Evolutionary conservation across 345 rosid species (phyloP).

Genomic region (Hypericum perforatum): DNA sequence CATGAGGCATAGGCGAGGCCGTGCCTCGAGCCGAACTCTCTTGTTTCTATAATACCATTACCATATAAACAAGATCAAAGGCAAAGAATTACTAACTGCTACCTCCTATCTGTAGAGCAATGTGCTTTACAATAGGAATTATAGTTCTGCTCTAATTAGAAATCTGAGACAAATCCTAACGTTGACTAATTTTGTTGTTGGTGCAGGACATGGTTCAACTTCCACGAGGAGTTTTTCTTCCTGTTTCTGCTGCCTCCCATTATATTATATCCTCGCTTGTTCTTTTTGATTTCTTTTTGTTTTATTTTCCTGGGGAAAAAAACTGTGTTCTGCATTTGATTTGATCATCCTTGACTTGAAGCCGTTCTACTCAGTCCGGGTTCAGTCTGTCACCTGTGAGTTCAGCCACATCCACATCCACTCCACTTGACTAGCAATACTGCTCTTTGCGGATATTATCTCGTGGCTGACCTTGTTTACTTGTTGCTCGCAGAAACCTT

Average conservation of each 20-base stretch:
- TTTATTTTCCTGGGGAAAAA: background rate
- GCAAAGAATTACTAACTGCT: too few species aligned
- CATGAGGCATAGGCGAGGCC: too few species aligned
- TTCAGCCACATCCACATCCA: slow-evolving; percentile 9
- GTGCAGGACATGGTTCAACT: slow-evolving; percentile 91
- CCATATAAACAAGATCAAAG: too few species aligned
- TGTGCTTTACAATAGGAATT: too few species aligned
- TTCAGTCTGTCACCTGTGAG: slow-evolving; percentile 90
- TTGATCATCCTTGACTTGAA: slow-evolving; percentile 43
- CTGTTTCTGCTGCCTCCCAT: slow-evolving; percentile 91
- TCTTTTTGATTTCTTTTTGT: background rate
- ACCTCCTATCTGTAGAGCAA: too few species aligned
- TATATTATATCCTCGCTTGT: slow-evolving; percentile 69
- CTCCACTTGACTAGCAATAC: background rate
- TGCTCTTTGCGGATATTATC: too few species aligned
- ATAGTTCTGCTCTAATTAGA: too few species aligned
- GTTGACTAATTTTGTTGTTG: background rate
- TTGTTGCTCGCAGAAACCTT: slow-evolving; percentile 62
- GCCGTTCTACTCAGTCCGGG: slow-evolving; percentile 75
- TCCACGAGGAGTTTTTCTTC: slow-evolving; percentile 96
- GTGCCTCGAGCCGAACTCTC: too few species aligned
- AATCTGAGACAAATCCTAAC: too few species aligned
- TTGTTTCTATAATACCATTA: too few species aligned
- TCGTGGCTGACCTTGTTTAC: background rate
- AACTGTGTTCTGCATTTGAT: background rate